These are phyloP conservation scores for Pelargonium nanum DNA, from an alignment of 345 rosid species.

Conservation along the genomic window DNA sequence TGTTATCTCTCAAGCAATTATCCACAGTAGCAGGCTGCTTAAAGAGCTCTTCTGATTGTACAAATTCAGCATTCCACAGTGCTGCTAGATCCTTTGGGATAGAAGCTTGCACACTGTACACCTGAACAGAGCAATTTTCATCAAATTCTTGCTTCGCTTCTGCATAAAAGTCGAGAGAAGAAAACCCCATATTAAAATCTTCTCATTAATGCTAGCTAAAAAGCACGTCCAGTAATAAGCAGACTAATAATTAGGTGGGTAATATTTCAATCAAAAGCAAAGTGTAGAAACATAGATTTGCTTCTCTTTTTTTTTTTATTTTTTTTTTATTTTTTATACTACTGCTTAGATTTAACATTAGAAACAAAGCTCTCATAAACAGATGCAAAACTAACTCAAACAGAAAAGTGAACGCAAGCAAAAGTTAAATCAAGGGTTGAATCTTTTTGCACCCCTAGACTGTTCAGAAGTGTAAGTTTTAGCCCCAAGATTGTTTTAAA, in stretches of 20 bases:
- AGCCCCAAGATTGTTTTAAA: no score
- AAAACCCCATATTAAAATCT: conserved; percentile 4
- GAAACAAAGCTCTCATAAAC: neutral
- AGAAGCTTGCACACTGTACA: conserved; percentile 78
- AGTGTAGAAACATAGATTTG: neutral
- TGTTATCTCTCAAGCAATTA: conserved; percentile 87
- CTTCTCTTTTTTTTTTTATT: no score
- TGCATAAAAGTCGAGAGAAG: conserved; percentile 25
- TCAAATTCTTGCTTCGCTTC: conserved; percentile 70
- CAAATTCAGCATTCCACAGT: conserved; percentile 77
- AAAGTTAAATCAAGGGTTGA: no score
- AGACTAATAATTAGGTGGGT: no score
- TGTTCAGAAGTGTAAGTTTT: no score
- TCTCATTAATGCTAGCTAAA: neutral
- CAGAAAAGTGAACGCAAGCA: neutral
- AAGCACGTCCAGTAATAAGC: neutral
- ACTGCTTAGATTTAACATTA: neutral
- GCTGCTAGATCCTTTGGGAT: conserved; percentile 75
- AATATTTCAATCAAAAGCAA: neutral
- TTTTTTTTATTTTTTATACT: no score
- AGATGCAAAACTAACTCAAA: neutral
- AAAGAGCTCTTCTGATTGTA: conserved; percentile 84
- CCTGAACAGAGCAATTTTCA: conserved; percentile 51
- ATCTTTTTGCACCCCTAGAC: no score
- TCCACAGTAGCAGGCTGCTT: conserved; percentile 38